Evolutionary conservation across 495 filamentous ascomycete genomes (phyloP), one percentile per base, ranked within the genome.

Genomic region (Parmelia sp.): DNA sequence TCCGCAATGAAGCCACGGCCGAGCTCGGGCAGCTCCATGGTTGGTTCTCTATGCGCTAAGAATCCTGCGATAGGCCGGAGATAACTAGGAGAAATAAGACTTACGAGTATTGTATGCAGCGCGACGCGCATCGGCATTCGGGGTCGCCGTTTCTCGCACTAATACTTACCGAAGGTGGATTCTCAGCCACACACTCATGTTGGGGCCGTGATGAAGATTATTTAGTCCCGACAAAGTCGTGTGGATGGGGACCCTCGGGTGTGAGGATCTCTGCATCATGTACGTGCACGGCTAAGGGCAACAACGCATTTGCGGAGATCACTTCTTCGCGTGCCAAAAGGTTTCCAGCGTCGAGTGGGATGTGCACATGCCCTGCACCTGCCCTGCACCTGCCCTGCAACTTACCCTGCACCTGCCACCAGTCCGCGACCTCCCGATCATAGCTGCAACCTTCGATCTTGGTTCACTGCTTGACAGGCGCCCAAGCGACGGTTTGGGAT

Each of bases 21-120:
- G 27, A 53, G 49, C 49, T 44, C 51, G 33, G 29, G n/a, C 37
- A 8, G 1, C 15, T 33, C 5, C 47, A 25, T 63, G 61, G 61
- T 57, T 63, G 61, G 51, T 31, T 11, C 36, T 33, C 23, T 6
- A 27, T 11, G 61, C 61, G 51, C 61, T 63, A 57, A 44, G 29
- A 45, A 53, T 53, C 49, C 49, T 53, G 49, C 49, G 49, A 53
- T 53, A 53, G 49, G 49, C 25, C 49, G 49, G 49, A 53, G 49
- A 53, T 53, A 53, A 29, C 49, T 29, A 53, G 19, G 27, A 53
- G 14, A 53, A 53, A 51, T 51, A 29, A 17, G 35, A 36, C 35
- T 36, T 36, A 10, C 10, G n/a, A n/a, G n/a, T 10, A 31, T 49
- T 25, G 7, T 9, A 49, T 49, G 45, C 45, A 49, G 14, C 4